Percentiles rank a stretch among this genome's conserved stretches.
Conservation (phyloP, 306 rosid species). For the Rosa multiflora region DNA sequence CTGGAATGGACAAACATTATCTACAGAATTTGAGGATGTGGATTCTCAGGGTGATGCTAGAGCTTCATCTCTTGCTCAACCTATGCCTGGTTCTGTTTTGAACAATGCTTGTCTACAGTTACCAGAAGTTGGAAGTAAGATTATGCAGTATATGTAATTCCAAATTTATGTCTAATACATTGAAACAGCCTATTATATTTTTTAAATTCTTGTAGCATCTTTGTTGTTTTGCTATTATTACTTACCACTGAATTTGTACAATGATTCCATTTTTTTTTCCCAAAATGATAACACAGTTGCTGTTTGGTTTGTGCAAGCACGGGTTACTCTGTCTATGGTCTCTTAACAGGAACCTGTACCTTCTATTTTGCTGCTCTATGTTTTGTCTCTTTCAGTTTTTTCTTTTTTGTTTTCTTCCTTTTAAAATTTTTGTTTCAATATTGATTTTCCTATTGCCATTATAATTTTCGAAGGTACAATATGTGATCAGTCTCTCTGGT, state of each 20-base stretch:
- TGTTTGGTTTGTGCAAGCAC: not conserved
- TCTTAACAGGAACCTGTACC: not conserved
- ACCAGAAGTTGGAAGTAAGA: constrained; percentile 44
- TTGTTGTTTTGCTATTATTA: not conserved
- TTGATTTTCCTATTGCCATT: constrained; percentile 9
- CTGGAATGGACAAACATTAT: constrained; percentile 31
- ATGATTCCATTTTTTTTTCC: not conserved
- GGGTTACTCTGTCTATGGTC: not conserved
- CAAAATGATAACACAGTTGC: not conserved
- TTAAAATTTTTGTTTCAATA: not conserved
- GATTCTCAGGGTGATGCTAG: constrained; percentile 39
- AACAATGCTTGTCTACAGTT: constrained; percentile 31
- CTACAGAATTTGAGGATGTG: constrained; percentile 43
- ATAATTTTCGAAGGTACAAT: not conserved
- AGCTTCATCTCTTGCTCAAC: constrained; percentile 34
- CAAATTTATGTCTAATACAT: not conserved
- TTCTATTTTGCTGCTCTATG: not conserved
- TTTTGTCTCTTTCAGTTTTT: not conserved
- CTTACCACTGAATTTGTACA: not conserved
- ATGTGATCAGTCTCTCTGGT: constrained; percentile 17
- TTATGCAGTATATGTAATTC: constrained; percentile 17
- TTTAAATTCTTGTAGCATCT: not conserved
- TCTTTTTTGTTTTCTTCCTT: not conserved
- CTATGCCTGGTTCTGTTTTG: constrained; percentile 32
- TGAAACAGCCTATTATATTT: not conserved